phyloP scores from a whole-genome alignment of 495 filamentous ascomycete species.

The Penicillium fimorum region DNA sequence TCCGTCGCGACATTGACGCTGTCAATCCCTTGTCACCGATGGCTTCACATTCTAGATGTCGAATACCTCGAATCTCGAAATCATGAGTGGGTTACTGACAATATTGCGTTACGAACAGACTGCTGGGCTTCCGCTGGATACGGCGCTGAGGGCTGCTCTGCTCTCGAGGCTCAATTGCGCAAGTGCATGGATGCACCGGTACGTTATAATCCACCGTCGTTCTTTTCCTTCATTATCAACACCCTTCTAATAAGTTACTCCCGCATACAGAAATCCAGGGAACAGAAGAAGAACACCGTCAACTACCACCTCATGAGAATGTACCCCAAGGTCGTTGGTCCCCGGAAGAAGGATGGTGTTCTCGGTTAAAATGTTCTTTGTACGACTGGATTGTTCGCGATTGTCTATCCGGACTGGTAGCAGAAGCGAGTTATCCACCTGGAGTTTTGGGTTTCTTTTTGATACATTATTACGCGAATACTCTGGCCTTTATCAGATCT shows the following conservation, averaged over 20 bases:
- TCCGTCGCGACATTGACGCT: neutral
- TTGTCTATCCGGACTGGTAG: constrained; percentile 3
- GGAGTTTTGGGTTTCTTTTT: constrained; percentile 27
- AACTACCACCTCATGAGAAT: constrained; percentile 92
- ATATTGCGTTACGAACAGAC: constrained; percentile 48
- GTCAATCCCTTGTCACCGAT: neutral
- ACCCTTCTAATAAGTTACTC: constrained; percentile 14
- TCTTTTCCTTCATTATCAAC: neutral
- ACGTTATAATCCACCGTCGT: constrained; percentile 14
- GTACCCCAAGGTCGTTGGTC: constrained; percentile 72
- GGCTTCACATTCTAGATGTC: neutral
- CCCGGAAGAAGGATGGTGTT: constrained; percentile 65
- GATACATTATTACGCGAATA: constrained; percentile 8
- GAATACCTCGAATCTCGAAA: neutral
- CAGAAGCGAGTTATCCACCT: constrained; percentile 14
- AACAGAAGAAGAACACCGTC: constrained; percentile 77
- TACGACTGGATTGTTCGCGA: neutral
- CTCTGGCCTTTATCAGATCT: neutral
- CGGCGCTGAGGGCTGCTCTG: constrained; percentile 68
- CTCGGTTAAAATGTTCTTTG: constrained; percentile 32
- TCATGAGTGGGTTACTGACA: constrained; percentile 5
- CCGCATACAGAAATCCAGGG: constrained; percentile 55
- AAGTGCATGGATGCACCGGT: constrained; percentile 92
- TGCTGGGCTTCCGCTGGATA: constrained; percentile 94
- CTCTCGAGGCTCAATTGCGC: constrained; percentile 75